Percentiles rank a stretch among this genome's conserved stretches.
Evolutionary conservation across 164 flowering plant species (phyloP).

Genomic region (Litsea cubeba): DNA sequence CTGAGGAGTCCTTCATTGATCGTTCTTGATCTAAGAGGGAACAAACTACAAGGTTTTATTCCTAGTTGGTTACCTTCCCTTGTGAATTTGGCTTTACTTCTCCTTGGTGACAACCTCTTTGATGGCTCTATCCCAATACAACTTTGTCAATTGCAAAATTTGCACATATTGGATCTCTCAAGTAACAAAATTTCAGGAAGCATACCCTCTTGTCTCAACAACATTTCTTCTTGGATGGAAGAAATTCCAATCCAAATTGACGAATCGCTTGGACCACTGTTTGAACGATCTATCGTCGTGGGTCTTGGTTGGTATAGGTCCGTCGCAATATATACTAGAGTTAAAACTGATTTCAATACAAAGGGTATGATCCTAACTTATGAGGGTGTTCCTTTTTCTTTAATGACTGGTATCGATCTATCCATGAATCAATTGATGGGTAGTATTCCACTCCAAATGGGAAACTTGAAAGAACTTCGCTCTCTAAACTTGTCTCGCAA

Average conservation of each 20-base stretch:
- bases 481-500: slow-evolving; percentile 6
- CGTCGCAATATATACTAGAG: too few species aligned
- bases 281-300: accelerated
- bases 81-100: not conserved
- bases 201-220: slow-evolving; percentile 3
- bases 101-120: not conserved
- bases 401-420: slow-evolving; percentile 3
- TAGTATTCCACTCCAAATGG: slow-evolving; percentile 4
- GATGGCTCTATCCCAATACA: not conserved
- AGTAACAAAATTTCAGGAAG: not conserved
- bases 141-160: not conserved
- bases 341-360: not conserved
- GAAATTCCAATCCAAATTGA: not conserved
- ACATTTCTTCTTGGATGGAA: not conserved
- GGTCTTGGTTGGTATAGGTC: too few species aligned
- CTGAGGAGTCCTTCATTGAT: not conserved
- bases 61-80: not conserved
- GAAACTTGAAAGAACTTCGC: not conserved
- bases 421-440: slow-evolving; percentile 5
- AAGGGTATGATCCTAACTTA: not conserved
- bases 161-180: slow-evolving; percentile 1
- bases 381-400: not conserved
- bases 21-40: not conserved
- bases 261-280: too few species aligned
- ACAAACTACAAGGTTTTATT: not conserved